These are phyloP conservation scores for Fusarium beomiforme DNA, from an alignment of 2,329 filamentous ascomycete species.

Conservation along the genomic window DNA sequence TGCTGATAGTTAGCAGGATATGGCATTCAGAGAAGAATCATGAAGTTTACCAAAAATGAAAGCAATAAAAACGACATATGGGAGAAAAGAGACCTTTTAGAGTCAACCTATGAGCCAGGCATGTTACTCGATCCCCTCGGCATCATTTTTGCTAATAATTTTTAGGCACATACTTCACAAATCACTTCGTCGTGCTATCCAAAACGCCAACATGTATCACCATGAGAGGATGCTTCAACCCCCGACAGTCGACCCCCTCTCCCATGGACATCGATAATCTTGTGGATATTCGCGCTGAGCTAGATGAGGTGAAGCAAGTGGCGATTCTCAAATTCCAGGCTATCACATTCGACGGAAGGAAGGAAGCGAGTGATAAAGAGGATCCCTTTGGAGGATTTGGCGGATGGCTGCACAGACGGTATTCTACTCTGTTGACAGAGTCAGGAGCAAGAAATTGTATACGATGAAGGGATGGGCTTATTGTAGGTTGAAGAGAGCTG, in stretches of 20 bases:
- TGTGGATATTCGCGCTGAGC: conserved; percentile 13
- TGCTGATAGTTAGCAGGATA: neutral
- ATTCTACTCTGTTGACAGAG: conserved; percentile 29
- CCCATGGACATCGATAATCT: conserved; percentile 20
- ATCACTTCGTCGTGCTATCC: conserved; percentile 26
- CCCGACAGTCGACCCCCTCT: neutral
- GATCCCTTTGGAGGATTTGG: conserved; percentile 29
- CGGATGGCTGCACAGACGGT: conserved; percentile 33
- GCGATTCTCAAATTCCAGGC: conserved; percentile 5
- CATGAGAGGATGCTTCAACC: conserved; percentile 25
- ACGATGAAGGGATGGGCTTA: too few species aligned
- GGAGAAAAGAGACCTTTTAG: conserved; percentile 25
- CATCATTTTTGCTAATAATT: accelerated
- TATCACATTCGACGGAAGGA: conserved; percentile 27
- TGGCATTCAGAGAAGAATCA: conserved; percentile 20
- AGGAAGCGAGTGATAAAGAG: conserved; percentile 12
- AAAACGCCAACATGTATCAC: conserved; percentile 25
- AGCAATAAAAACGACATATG: conserved; percentile 21
- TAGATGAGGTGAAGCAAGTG: neutral
- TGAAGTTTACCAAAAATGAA: conserved; percentile 19
- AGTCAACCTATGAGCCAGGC: conserved; percentile 34
- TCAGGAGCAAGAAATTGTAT: conserved; percentile 34
- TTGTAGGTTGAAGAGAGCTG: too few species aligned
- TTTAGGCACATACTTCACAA: conserved; percentile 32
- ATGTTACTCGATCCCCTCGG: accelerated